These are phyloP conservation scores for Ogataea pignaliae DNA, from an alignment of 805 yeast species.

Conservation along the genomic window DNA sequence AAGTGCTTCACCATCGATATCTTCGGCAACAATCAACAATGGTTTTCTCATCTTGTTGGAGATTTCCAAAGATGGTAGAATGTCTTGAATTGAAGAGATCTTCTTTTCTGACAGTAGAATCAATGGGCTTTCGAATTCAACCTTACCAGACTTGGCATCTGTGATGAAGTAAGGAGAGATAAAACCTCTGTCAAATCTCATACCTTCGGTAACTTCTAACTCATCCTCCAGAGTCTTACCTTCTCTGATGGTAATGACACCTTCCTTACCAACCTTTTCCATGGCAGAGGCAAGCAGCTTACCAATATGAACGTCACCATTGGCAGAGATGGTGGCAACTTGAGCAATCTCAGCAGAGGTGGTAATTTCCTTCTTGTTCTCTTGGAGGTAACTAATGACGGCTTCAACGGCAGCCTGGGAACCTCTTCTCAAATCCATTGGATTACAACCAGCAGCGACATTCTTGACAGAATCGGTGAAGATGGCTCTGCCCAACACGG, in stretches of 20 bases:
- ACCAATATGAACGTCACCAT: slow-evolving; percentile 93
- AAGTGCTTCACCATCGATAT: slow-evolving; percentile 95
- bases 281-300: slow-evolving; percentile 87
- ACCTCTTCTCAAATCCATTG: slow-evolving; percentile 97
- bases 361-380: slow-evolving; percentile 88
- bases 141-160: slow-evolving; percentile 87
- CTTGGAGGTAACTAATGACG: slow-evolving; percentile 77
- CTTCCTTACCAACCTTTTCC: slow-evolving; percentile 99
- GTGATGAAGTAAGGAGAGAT: slow-evolving; percentile 96
- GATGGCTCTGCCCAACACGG: slow-evolving; percentile 92
- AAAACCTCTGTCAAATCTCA: slow-evolving; percentile 97
- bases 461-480: slow-evolving; percentile 93
- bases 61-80: slow-evolving; percentile 87
- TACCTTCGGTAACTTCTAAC: slow-evolving; percentile 95
- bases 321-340: slow-evolving; percentile 97
- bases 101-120: slow-evolving; percentile 87
- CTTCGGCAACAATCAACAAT: slow-evolving; percentile 89
- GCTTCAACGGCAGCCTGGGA: slow-evolving; percentile 95
- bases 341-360: slow-evolving; percentile 94
- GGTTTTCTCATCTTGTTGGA: slow-evolving; percentile 94
- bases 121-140: slow-evolving; percentile 92
- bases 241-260: slow-evolving; percentile 96
- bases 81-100: slow-evolving; percentile 83
- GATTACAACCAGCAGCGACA: slow-evolving; percentile 98
- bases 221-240: slow-evolving; percentile 97